These are phyloP conservation scores for Kalmanozyma brasiliensis DNA, from an alignment of 1,284 basidiomycete genomes.

Conservation along the genomic window DNA sequence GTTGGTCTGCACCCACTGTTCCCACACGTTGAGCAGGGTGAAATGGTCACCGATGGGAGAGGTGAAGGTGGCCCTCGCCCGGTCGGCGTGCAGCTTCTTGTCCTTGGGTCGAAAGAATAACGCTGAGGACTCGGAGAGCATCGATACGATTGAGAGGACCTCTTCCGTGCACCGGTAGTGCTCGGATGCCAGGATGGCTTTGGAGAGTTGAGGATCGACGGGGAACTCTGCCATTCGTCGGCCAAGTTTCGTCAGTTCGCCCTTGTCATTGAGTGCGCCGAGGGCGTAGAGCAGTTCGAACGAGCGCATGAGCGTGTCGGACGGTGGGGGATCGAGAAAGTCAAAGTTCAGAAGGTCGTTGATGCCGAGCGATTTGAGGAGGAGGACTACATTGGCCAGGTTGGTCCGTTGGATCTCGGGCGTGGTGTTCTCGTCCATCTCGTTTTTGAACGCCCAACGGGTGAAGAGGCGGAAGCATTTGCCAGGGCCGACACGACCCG, in stretches of 20 bases:
- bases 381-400: slow-evolving; percentile 72
- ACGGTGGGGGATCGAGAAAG: slow-evolving; percentile 78
- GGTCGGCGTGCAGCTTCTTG: slow-evolving; percentile 75
- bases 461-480: slow-evolving; percentile 88
- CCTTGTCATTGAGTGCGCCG: slow-evolving; percentile 93
- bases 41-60: slow-evolving; percentile 97
- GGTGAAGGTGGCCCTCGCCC: slow-evolving; percentile 91
- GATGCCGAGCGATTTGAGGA: slow-evolving; percentile 75
- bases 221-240: slow-evolving; percentile 99
- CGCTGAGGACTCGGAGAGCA: slow-evolving; percentile 94
- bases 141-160: slow-evolving; percentile 94
- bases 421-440: slow-evolving; percentile 74
- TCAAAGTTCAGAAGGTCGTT: slow-evolving; percentile 76
- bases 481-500: slow-evolving; percentile 96
- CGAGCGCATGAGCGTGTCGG: slow-evolving; percentile 96
- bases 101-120: slow-evolving; percentile 98
- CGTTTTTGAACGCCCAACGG: slow-evolving; percentile 76
- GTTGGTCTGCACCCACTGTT: slow-evolving; percentile 97
- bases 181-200: slow-evolving; percentile 94
- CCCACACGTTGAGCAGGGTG: slow-evolving; percentile 94
- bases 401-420: slow-evolving; percentile 74
- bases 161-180: slow-evolving; percentile 95
- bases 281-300: slow-evolving; percentile 93
- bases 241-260: slow-evolving; percentile 94
- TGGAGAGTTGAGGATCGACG: slow-evolving; percentile 96